phyloP scores from a whole-genome alignment of 805 yeast genomes.

The Tanozyma kutaoensis region DNA sequence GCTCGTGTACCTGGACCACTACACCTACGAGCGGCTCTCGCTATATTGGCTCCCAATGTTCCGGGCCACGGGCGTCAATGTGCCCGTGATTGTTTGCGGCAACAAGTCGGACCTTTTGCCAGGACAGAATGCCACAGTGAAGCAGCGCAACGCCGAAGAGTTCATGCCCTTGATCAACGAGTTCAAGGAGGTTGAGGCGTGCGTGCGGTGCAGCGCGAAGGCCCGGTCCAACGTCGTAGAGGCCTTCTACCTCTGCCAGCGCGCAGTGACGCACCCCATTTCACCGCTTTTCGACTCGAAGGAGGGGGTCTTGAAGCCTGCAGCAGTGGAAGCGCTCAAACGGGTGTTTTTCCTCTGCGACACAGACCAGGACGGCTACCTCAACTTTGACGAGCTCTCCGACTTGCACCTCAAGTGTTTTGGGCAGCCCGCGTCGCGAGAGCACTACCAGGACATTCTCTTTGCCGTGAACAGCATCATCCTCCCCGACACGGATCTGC shows the following conservation, averaged over 20 bases:
- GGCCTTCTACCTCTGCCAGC: conserved; percentile 83
- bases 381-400: conserved; percentile 59
- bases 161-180: conserved; percentile 77
- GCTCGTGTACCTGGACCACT: conserved; percentile 90
- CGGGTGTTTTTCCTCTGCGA: conserved; percentile 80
- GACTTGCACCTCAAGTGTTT: conserved; percentile 68
- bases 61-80: conserved; percentile 83
- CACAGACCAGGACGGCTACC: conserved; percentile 76
- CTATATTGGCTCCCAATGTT: conserved; percentile 92
- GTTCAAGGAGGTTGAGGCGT: conserved; percentile 88
- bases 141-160: conserved; percentile 48
- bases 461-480: conserved; percentile 17
- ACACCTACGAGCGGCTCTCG: conserved; percentile 84
- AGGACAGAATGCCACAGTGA: conserved; percentile 17
- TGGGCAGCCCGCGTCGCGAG: conserved; percentile 22
- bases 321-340: conserved; percentile 61
- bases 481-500: conserved; percentile 8
- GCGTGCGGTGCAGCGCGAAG: conserved; percentile 80
- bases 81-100: conserved; percentile 86
- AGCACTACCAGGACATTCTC: conserved; percentile 24
- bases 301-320: conserved; percentile 67
- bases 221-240: conserved; percentile 78
- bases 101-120: conserved; percentile 52
- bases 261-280: conserved; percentile 87
- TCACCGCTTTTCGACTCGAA: conserved; percentile 91